Conservation (phyloP, 176 grass and related monocot genomes). For the Chrysopogon serrulatus region DNA sequence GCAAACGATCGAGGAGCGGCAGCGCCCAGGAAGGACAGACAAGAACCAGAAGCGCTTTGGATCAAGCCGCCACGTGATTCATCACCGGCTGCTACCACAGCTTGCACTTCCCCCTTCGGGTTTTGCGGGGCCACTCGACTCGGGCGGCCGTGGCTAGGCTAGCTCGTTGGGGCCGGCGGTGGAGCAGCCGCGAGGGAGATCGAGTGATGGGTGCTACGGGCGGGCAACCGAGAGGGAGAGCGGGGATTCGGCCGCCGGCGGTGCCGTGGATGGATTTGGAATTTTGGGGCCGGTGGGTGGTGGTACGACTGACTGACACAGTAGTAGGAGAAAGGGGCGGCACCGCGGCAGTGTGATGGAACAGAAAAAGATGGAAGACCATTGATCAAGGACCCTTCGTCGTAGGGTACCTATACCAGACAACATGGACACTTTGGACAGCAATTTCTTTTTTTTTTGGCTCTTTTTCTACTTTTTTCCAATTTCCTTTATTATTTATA, state of each 20-base stretch:
- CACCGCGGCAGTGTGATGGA: too few relatives aligned
- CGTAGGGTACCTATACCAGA: too few relatives aligned
- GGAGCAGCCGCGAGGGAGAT: neutral
- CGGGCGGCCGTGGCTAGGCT: neutral
- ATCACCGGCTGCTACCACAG: too few relatives aligned
- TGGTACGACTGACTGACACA: too few relatives aligned
- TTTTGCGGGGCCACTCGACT: neutral
- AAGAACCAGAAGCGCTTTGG: neutral
- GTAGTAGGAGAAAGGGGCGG: too few relatives aligned
- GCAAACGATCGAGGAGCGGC: neutral
- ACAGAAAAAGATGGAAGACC: too few relatives aligned
- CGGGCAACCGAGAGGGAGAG: neutral
- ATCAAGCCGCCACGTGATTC: neutral
- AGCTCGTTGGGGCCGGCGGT: neutral
- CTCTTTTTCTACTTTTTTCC: too few relatives aligned
- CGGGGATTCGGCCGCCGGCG: neutral
- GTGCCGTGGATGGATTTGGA: neutral
- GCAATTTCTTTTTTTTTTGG: too few relatives aligned
- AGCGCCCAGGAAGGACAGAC: neutral
- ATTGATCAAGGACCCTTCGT: too few relatives aligned
- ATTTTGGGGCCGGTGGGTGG: neutral
- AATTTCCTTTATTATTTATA: too few relatives aligned
- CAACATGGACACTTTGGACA: too few relatives aligned
- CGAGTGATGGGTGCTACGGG: neutral
- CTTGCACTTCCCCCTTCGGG: neutral